Evolutionary conservation across 805 yeast genomes (phyloP), one percentile per base, ranked within the genome.

Genomic region (Wickerhamomyces queroliae): DNA sequence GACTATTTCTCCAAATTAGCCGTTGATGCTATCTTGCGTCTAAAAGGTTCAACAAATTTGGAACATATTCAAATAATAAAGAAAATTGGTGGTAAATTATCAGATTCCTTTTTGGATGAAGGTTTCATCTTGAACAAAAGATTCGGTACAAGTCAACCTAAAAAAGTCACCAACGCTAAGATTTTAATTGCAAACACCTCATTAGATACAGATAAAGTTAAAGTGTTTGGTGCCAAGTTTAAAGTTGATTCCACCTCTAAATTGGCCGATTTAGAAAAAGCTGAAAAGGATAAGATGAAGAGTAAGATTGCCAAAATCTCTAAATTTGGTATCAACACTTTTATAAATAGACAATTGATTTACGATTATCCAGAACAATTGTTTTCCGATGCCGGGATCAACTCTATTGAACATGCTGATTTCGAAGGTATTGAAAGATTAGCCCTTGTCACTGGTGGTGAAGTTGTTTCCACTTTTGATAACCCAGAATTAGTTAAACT

Each of bases 291-390:
- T 42, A 93, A 91, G 70, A 91, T 93, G 98, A 84, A 79, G 64
- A 68, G 61, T 40, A 93, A 93, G 64, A 88, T 93, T 48, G 89
- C 80, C 43, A 88, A 89, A 61, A 93, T 93, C 62, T 78, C 88
- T 59, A 80, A 80, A 49, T 95, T 87, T 60, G 85, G 86, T 40
- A 80, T 87, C 58, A 86, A 87, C 62, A 80, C 91, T 53, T 93
- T 93, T 61, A 89, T 93, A 52, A 93, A 93, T 69, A 80, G 99
- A 59, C 99, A 93, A 67, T 76, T 93, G 57, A 93, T 93, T 57
- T 93, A 93, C 66, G 97, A 93, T 68, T 93, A 91, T 76, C 99
- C 99, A 20, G 99, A 93, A 66, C 96, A 87, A 64, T 72, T 93
- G 50, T 86, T 93, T 56, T 75, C 95, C 6, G 99, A 91, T 51